These are phyloP conservation scores for Keithomyces neogunnii DNA, from an alignment of 2,329 filamentous ascomycete genomes.

Conservation along the genomic window DNA sequence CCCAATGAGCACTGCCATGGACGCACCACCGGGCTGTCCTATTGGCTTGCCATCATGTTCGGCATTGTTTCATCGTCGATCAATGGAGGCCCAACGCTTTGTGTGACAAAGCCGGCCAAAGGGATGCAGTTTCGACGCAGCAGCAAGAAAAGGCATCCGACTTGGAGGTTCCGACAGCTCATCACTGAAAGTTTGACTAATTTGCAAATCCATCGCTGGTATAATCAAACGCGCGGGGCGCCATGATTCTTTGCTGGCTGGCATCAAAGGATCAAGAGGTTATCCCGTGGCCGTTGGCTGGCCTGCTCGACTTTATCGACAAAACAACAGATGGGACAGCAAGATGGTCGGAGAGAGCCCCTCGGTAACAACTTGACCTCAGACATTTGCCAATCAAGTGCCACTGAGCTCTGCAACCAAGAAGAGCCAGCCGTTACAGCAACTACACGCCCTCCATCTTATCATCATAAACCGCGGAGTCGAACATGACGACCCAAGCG, in stretches of 20 bases:
- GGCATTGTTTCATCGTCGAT: slow-evolving; percentile 49
- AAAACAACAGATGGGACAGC: neutral
- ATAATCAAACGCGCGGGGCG: too few relatives aligned
- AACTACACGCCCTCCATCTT: neutral
- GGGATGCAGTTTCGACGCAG: neutral
- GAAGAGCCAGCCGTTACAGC: neutral
- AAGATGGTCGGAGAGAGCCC: neutral
- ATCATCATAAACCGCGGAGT: neutral
- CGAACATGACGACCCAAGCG: neutral
- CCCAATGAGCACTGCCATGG: neutral
- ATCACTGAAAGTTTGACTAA: neutral
- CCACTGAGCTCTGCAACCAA: neutral
- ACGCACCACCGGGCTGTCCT: slow-evolving; percentile 43
- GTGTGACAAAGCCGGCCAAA: neutral
- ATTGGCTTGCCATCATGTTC: slow-evolving; percentile 52
- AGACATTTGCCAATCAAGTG: neutral
- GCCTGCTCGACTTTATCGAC: neutral
- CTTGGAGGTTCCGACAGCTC: too few relatives aligned
- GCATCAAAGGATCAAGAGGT: too few relatives aligned
- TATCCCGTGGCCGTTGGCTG: neutral
- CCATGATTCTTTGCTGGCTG: too few relatives aligned
- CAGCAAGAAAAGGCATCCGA: neutral
- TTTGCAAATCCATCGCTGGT: too few relatives aligned
- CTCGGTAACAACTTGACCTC: neutral
- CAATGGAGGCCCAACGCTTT: slow-evolving; percentile 21